A percentile compares a stretch with the other conserved stretches of the same genome.
These are phyloP conservation scores for Guadua angustifolia DNA, from an alignment of 176 grass and related monocot species.

Conservation along the genomic window DNA sequence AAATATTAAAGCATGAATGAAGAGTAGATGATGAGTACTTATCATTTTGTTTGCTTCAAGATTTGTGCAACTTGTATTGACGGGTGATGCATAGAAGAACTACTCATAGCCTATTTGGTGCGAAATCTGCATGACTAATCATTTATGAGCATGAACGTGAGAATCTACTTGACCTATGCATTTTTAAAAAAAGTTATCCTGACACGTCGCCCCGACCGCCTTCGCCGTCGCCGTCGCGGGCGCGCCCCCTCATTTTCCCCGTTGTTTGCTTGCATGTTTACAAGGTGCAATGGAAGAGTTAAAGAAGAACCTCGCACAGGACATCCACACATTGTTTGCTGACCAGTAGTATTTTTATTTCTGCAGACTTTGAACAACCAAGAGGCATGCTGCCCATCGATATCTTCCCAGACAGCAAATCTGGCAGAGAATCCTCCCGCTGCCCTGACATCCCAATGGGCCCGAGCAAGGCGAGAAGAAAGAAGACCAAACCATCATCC, in stretches of 20 bases:
- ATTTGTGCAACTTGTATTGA: too few relatives aligned
- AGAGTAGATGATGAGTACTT: too few relatives aligned
- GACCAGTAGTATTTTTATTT: background rate
- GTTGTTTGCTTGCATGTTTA: constrained; percentile 46
- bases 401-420: constrained; percentile 57
- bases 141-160: constrained; percentile 27
- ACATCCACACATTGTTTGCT: constrained; percentile 14
- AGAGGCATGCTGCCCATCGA: constrained; percentile 65
- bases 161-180: background rate
- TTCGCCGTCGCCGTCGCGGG: too few relatives aligned
- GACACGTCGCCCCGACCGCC: too few relatives aligned
- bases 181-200: too few relatives aligned
- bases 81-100: too few relatives aligned
- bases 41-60: too few relatives aligned
- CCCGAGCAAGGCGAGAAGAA: constrained; percentile 60
- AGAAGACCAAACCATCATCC: constrained; percentile 53
- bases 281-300: constrained; percentile 1
- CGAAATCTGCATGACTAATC: constrained; percentile 14
- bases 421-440: constrained; percentile 36
- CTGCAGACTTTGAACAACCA: constrained; percentile 87
- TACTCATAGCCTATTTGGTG: background rate
- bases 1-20: too few relatives aligned
- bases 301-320: background rate
- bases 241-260: background rate
- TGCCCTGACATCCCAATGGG: constrained; percentile 54